Conservation (phyloP, 1,284 basidiomycete genomes). For the Mycena sp. region DNA sequence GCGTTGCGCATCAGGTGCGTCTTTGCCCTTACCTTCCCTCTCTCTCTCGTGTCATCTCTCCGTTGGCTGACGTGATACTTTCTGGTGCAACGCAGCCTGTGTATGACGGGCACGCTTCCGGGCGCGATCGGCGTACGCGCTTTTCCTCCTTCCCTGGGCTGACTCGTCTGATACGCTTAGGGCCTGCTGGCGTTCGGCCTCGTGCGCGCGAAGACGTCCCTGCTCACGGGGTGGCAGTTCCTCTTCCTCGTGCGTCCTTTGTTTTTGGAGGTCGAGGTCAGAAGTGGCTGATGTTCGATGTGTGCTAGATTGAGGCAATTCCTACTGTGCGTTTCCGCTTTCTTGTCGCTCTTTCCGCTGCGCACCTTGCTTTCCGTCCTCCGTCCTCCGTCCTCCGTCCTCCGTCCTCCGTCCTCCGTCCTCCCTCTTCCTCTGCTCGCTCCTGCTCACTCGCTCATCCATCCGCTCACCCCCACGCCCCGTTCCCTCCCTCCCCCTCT, state of each 20-base stretch:
- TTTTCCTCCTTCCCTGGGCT: not conserved
- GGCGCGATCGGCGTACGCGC: constrained; percentile 61
- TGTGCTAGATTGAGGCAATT: constrained; percentile 59
- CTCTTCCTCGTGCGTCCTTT: constrained; percentile 60
- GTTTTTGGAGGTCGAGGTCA: too few species aligned
- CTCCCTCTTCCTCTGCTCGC: too few species aligned
- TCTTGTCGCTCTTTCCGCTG: too few species aligned
- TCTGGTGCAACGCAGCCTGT: constrained; percentile 46
- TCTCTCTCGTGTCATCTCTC: too few species aligned
- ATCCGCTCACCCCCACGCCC: too few species aligned
- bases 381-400: too few species aligned
- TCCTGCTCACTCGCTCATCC: too few species aligned
- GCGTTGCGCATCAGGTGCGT: constrained; percentile 58
- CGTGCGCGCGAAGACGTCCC: constrained; percentile 56
- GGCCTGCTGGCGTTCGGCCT: constrained; percentile 63
- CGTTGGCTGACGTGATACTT: not conserved
- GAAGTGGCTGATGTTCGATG: too few species aligned
- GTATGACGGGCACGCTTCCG: constrained; percentile 63
- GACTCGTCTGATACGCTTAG: constrained; percentile 38
- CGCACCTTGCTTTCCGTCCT: too few species aligned
- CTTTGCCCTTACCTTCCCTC: too few species aligned
- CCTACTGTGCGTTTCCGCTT: constrained; percentile 57
- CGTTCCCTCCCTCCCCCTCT: too few species aligned
- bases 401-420: too few species aligned
- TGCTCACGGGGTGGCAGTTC: constrained; percentile 64